phyloP scores from a whole-genome alignment of 2,329 filamentous ascomycete species.

The Scolecobasidium constrictum region DNA sequence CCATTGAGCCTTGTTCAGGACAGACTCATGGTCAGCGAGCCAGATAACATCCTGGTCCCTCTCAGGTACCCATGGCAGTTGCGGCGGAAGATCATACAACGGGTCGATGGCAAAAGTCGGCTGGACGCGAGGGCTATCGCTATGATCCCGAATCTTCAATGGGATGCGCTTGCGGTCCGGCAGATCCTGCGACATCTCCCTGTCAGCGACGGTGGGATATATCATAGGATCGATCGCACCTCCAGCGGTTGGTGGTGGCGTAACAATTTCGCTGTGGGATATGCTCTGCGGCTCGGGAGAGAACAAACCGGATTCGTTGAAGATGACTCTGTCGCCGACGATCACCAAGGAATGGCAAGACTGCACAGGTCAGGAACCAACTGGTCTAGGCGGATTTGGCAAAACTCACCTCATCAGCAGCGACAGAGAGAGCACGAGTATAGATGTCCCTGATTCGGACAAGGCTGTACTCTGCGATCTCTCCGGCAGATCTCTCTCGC shows the following conservation, averaged over 20 bases:
- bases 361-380: background rate
- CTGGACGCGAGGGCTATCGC: background rate
- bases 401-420: conserved; percentile 2
- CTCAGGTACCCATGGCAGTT: background rate
- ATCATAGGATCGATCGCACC: background rate
- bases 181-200: background rate
- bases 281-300: background rate
- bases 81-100: background rate
- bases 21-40: background rate
- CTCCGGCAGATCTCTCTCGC: conserved; percentile 39
- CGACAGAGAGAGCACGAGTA: conserved; percentile 5
- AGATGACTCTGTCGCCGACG: background rate
- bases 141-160: background rate
- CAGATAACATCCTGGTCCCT: background rate
- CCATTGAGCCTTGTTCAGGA: background rate
- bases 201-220: conserved; percentile 2
- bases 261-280: conserved; percentile 6
- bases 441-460: conserved; percentile 9
- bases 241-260: conserved; percentile 6
- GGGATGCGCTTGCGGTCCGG: background rate
- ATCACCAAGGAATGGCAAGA: conserved; percentile 4
- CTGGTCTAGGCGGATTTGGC: background rate
- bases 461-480: conserved; percentile 39
- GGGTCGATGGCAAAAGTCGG: background rate
- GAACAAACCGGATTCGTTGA: conserved; percentile 7